phyloP scores from a whole-genome alignment of 2,329 filamentous ascomycete genomes.

The Apiospora koreana region DNA sequence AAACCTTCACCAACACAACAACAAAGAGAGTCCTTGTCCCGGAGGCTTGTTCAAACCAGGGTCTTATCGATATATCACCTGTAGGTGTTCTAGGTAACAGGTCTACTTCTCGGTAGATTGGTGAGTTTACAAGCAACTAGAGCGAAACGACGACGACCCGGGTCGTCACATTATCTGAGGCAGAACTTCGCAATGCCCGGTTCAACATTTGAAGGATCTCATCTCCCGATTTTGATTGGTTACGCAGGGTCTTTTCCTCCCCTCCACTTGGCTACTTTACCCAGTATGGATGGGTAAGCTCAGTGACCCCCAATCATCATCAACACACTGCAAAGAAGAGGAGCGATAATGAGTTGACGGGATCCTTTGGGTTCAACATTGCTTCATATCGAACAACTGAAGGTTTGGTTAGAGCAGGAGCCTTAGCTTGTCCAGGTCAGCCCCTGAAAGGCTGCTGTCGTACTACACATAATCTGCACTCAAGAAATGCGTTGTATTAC shows the following conservation, averaged over 20 bases:
- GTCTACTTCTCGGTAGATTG: background rate
- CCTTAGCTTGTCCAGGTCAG: background rate
- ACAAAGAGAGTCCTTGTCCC: background rate
- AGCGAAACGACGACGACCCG: background rate
- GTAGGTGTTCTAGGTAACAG: background rate
- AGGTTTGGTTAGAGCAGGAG: background rate
- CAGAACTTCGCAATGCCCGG: background rate
- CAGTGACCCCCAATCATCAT: background rate
- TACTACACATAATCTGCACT: background rate
- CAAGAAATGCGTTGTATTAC: background rate
- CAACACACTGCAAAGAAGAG: background rate
- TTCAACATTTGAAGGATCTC: background rate
- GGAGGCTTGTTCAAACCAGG: background rate
- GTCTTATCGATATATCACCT: background rate
- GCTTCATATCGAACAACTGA: background rate
- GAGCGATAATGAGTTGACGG: background rate
- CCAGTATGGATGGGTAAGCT: background rate
- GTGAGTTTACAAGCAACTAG: background rate
- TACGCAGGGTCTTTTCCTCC: background rate
- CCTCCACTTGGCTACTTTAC: background rate
- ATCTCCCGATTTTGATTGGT: background rate
- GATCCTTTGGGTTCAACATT: conserved; percentile 6
- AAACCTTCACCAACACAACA: background rate
- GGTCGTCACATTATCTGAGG: background rate
- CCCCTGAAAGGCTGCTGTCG: background rate